A percentile compares a stretch with the other conserved stretches of the same genome.
phyloP scores from a whole-genome alignment of 202 grass and related monocot species.

The Saccharum hybrid region DNA sequence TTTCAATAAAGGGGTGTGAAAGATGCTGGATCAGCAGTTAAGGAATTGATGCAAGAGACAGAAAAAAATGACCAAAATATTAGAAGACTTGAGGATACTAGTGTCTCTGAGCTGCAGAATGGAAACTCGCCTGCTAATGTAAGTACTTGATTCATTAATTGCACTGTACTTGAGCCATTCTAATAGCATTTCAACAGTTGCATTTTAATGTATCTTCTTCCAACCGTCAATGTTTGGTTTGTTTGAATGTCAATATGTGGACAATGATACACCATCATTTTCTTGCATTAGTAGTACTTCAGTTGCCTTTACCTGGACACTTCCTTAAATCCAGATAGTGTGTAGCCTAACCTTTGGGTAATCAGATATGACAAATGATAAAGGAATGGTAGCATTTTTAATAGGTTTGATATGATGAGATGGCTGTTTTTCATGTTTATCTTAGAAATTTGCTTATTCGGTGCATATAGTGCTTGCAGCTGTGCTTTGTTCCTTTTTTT shows the following conservation, averaged over 20 bases:
- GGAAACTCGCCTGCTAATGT: constrained; percentile 63
- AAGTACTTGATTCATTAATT: constrained; percentile 31
- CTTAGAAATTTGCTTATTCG: background rate
- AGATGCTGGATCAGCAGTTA: constrained; percentile 56
- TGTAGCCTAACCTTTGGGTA: background rate
- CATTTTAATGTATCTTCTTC: background rate
- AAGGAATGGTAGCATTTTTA: constrained; percentile 30
- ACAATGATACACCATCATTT: background rate
- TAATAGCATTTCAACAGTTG: background rate
- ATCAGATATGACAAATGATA: constrained; percentile 14
- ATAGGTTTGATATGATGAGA: background rate
- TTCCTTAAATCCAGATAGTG: constrained; percentile 2
- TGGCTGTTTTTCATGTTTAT: constrained; percentile 5
- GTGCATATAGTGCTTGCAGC: constrained; percentile 13
- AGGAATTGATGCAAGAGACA: constrained; percentile 45
- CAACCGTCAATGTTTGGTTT: background rate
- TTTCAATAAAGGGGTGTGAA: constrained; percentile 55
- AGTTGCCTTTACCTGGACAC: constrained; percentile 1
- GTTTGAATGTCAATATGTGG: background rate
- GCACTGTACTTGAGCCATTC: background rate
- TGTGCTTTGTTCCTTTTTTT: background rate
- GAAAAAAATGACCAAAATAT: constrained; percentile 51
- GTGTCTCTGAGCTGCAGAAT: constrained; percentile 53
- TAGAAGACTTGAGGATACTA: constrained; percentile 48
- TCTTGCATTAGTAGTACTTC: background rate